Evolutionary conservation across 345 rosid species (phyloP).

Genomic region (Rhizophora mangle): DNA sequence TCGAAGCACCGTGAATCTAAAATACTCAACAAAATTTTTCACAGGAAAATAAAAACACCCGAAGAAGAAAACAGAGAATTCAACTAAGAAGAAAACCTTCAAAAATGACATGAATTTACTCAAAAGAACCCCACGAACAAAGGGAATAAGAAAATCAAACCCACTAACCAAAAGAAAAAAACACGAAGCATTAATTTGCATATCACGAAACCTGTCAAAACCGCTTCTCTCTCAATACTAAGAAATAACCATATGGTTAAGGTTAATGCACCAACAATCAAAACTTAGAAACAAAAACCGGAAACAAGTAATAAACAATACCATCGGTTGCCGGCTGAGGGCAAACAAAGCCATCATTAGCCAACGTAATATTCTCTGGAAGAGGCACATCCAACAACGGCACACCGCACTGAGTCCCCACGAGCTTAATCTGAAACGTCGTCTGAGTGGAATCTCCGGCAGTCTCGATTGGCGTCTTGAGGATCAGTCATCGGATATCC

Average conservation of each 20-base stretch:
- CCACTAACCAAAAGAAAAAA: too few species aligned
- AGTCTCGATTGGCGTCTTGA: slow-evolving; percentile 85
- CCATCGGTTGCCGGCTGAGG: slow-evolving; percentile 53
- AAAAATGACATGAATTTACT: too few species aligned
- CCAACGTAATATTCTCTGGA: slow-evolving; percentile 62
- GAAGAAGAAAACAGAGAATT: too few species aligned
- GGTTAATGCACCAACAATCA: neutral
- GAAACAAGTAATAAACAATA: slow-evolving; percentile 2
- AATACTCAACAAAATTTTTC: too few species aligned
- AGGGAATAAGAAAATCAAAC: neutral
- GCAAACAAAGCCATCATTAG: slow-evolving; percentile 74
- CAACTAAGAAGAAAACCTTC: neutral
- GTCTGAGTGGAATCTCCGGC: slow-evolving; percentile 89
- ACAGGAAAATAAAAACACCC: neutral
- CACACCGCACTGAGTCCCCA: slow-evolving; percentile 93
- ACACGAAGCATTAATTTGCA: too few species aligned
- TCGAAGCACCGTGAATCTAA: too few species aligned
- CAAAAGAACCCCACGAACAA: neutral
- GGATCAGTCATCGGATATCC: slow-evolving; percentile 68
- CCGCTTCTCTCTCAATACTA: too few species aligned
- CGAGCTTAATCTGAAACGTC: slow-evolving; percentile 54
- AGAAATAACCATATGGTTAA: neutral
- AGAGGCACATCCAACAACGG: slow-evolving; percentile 57
- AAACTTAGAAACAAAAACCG: neutral
- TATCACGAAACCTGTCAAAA: too few species aligned